Conservation (phyloP, 1,284 basidiomycete species). For the Ceratobasidium papillatum region DNA sequence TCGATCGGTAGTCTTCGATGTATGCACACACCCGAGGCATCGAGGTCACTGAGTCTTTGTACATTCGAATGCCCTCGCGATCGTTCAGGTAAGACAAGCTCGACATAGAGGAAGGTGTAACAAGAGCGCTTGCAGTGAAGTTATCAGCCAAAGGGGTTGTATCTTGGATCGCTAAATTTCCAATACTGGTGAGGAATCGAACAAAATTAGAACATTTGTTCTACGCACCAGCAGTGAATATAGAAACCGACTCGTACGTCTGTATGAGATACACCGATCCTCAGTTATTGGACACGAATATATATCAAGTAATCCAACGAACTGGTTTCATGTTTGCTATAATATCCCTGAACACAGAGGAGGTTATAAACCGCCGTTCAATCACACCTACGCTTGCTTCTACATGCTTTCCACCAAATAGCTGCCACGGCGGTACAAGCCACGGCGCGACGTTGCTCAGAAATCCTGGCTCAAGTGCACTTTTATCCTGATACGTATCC, state of each 20-base stretch:
- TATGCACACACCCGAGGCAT: neutral
- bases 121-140: neutral
- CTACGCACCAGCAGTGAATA: neutral
- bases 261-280: neutral
- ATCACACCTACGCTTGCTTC: neutral
- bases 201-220: too few species aligned
- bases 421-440: conserved; percentile 8
- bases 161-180: neutral
- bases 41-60: neutral
- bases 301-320: neutral
- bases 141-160: neutral
- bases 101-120: neutral
- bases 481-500: neutral
- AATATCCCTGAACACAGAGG: conserved; percentile 14
- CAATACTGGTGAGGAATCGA: too few species aligned
- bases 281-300: neutral
- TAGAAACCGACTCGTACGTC: neutral
- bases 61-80: neutral
- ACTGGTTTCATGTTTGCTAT: conserved; percentile 10
- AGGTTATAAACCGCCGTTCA: conserved; percentile 8
- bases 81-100: neutral
- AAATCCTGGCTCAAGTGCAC: neutral
- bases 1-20: conserved; percentile 15
- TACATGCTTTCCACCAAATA: neutral
- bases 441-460: neutral